Base-by-base conservation (phyloP, 768 basidiomycete species). In the Cystobasidium tubakii region DNA sequence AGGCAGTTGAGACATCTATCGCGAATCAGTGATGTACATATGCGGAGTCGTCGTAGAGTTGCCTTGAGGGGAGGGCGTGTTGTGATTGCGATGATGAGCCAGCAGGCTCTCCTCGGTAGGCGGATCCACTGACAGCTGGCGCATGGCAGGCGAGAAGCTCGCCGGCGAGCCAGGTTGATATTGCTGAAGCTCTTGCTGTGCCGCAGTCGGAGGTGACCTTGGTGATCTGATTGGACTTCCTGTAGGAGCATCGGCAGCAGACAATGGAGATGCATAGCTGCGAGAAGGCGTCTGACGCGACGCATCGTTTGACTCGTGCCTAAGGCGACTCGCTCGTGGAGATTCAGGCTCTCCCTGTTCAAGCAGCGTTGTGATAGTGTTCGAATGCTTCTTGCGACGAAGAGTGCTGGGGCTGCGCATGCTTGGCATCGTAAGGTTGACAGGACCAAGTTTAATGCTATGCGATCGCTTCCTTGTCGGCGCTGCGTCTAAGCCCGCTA, bases 361-460 rank as follows among this genome's bases (percentile, higher is more conserved):
- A n/a, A 15, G 54, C 7, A 71, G 53, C 9, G 69, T 71, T 19
- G 33, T 9, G 9, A 71, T 55, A 3, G 69, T 71, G 21, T 44
- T 55, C n/a, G 69, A 71, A 13, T 55, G 69, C 54, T 71, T 71
- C 34, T 60, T 71, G 53, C 55, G 50, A 10, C 54, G 19, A 4
- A 71, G 25, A 2, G 54, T 71, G 17, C 55, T 60, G 6, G 69
- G 69, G 60, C 69, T 71, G 12, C 54, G 54, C 21, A 71, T 71
- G 15, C n/a, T 21, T 36, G 69, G 69, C 25, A 71, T 27, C 19
- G 54, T 27, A 10, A 71, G 36, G 3, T 55, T 15, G 54, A 71
- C 69, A n/a, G 69, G 69, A 36, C 69, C 69, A 21, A 71, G 69
- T 36, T 71, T 71, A 19, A 71, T 60, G 50, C 54, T 57, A 27